Evolutionary conservation across 1,284 basidiomycete species (phyloP), one percentile per base, ranked within the genome.

Genomic region (Chalciporus sp.): DNA sequence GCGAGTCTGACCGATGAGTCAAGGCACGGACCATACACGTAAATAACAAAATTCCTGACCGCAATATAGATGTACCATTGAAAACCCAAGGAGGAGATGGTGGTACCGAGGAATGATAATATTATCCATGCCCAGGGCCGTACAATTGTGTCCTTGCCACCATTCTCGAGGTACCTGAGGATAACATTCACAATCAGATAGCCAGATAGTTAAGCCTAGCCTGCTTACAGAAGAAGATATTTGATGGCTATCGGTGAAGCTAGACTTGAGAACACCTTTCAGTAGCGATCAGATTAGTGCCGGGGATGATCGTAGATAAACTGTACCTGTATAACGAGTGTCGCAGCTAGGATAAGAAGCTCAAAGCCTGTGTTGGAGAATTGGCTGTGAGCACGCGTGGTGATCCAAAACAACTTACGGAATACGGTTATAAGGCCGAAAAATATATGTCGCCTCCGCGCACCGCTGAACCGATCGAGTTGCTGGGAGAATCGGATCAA

Each of bases 171-270:
- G 45, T 60, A 63, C 8, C 63, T 33, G 20, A 27, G 5, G 6
- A 7, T 33, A 14, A 14, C 6, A 33, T 33, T 33, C 31, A n/a
- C 20, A 12, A 47, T 16, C 19, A 35, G 31, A 3, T 16, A 20
- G 45, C 3, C 9, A 47, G 5, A 23, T 4, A 28, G n/a, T 10
- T n/a, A 2, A 31, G n/a, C 20, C 19, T 11, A 14, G 23, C 27
- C 17, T 7, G 56, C 45, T 35, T 40, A 68, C 67, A 55, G 33
- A 7, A 81, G 66, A 9, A 79, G 64, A 20, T 73, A 59, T 57
- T 83, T 82, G 57, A 84, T 76, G 5, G 76, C 82, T 17, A 84
- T 59, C 1, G 83, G 80, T 5, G 76, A 72, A n/a, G 74, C 67
- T 62, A 28, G 69, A 67, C 50, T 67, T 71, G 61, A 71, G 69